Base-by-base conservation (phyloP, 1,139 yeast genomes). In the Pichia sp. region DNA sequence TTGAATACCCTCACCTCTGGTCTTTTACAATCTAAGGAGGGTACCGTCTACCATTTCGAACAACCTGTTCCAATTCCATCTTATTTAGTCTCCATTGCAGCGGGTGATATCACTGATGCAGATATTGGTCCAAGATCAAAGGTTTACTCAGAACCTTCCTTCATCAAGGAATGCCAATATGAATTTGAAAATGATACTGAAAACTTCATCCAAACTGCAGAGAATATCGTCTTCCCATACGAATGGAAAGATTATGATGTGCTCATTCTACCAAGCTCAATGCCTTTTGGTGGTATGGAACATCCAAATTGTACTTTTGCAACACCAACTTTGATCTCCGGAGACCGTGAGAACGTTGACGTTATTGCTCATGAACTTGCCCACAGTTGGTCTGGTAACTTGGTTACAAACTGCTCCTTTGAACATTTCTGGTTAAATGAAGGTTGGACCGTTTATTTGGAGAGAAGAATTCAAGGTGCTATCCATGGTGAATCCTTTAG, bases 221-320 rank as follows among this genome's bases (percentile, higher is more conserved):
- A 84, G 55, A 61, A 68, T 27, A 67, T 87, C 40, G 77, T 85
- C n/a, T 85, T 80, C 55, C 73, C 76, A 2, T 87, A 87, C 58
- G 93, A 84, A 53, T 87, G 96, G 95, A 71, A 74, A 42, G 77
- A 77, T 32, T 87, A 82, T 59, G 91, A 86, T 53, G 83, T 86
- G 17, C 66, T 87, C 36, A 77, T 87, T 27, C 70, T 86, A 45
- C 95, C 95, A 4, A 71, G 76, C 38, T 74, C 88, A 6, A 86
- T 85, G 72, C 96, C 96, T 3, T 87, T 85, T 52, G 96, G 96
- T 43, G 96, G 96, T 37, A 87, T 87, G 96, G 96, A 87, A 62
- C 84, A 85, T 55, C 94, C 95, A 38, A 85, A 85, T 58, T 75
- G 85, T 58, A 86, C 95, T 3, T 85, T 85, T 59, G 91, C 88